Evolutionary conservation across 2,329 filamentous ascomycete species (phyloP).

Genomic region (Pyrenochaeta sp.): DNA sequence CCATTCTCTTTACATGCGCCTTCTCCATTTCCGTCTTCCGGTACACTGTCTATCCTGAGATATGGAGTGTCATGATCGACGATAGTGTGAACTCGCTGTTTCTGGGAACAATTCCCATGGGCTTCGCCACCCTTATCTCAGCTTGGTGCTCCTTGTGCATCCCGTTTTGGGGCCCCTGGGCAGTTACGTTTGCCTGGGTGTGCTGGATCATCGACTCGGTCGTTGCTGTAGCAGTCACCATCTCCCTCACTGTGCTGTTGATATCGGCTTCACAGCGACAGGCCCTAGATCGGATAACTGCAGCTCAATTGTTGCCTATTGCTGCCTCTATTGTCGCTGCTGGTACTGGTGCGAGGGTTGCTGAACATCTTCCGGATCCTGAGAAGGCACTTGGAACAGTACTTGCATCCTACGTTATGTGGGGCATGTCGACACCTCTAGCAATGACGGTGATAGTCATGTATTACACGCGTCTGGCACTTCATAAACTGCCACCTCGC

Average conservation of each 20-base stretch:
- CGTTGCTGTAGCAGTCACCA: constrained; percentile 54
- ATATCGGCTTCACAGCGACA: constrained; percentile 55
- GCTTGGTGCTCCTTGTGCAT: constrained; percentile 69
- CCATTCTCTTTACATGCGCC: constrained; percentile 65
- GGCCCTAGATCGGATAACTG: constrained; percentile 62
- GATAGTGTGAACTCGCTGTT: constrained; percentile 75
- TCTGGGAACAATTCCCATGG: constrained; percentile 73
- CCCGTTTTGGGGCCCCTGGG: constrained; percentile 67
- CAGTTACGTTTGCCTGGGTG: constrained; percentile 57
- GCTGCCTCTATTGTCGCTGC: constrained; percentile 72
- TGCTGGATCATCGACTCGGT: constrained; percentile 61
- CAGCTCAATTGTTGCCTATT: constrained; percentile 71
- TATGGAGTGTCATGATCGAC: constrained; percentile 70
- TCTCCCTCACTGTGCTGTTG: constrained; percentile 61
- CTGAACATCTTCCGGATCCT: constrained; percentile 64
- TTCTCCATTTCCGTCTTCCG: constrained; percentile 64
- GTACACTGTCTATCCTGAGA: constrained; percentile 71
- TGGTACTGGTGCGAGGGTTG: constrained; percentile 70
- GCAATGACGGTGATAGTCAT: constrained; percentile 70
- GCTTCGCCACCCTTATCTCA: constrained; percentile 72
- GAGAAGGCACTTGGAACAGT: constrained; percentile 68
- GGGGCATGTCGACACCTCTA: constrained; percentile 70
- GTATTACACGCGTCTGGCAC: constrained; percentile 73
- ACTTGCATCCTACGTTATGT: constrained; percentile 72
- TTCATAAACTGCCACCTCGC: constrained; percentile 71